These are phyloP conservation scores for Metarhizium sp. DNA, from an alignment of 2,329 filamentous ascomycete genomes.

Conservation along the genomic window DNA sequence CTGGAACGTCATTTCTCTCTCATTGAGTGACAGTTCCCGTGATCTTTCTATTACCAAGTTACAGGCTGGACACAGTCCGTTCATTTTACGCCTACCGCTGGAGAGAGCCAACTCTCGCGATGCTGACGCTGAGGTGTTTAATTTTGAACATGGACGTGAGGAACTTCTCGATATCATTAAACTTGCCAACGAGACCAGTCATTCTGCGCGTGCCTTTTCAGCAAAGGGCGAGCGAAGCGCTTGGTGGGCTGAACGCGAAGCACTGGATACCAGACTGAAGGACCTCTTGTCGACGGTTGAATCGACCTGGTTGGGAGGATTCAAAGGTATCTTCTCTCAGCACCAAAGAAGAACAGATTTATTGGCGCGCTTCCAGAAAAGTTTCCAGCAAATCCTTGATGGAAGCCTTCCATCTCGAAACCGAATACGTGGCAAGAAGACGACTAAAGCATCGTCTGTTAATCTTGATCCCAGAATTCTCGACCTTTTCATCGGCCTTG, in stretches of 20 bases:
- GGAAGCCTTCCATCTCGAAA: conserved; percentile 78
- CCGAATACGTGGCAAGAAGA: conserved; percentile 47
- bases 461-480: conserved; percentile 55
- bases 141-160: conserved; percentile 67
- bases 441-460: conserved; percentile 31
- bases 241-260: conserved; percentile 86
- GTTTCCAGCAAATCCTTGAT: conserved; percentile 70
- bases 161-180: conserved; percentile 79
- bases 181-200: conserved; percentile 74
- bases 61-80: conserved; percentile 64
- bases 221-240: conserved; percentile 66
- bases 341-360: conserved; percentile 52
- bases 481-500: conserved; percentile 81
- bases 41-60: conserved; percentile 89
- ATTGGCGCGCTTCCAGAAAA: conserved; percentile 65
- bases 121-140: conserved; percentile 68
- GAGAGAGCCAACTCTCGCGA: conserved; percentile 74
- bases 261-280: conserved; percentile 66
- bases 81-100: conserved; percentile 79
- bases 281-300: conserved; percentile 80
- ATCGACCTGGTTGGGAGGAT: conserved; percentile 89
- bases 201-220: conserved; percentile 59
- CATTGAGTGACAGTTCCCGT: conserved; percentile 69
- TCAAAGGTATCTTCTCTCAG: conserved; percentile 86
- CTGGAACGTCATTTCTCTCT: conserved; percentile 83